Conservation (phyloP, 768 basidiomycete genomes). For the Lentinula sp. region DNA sequence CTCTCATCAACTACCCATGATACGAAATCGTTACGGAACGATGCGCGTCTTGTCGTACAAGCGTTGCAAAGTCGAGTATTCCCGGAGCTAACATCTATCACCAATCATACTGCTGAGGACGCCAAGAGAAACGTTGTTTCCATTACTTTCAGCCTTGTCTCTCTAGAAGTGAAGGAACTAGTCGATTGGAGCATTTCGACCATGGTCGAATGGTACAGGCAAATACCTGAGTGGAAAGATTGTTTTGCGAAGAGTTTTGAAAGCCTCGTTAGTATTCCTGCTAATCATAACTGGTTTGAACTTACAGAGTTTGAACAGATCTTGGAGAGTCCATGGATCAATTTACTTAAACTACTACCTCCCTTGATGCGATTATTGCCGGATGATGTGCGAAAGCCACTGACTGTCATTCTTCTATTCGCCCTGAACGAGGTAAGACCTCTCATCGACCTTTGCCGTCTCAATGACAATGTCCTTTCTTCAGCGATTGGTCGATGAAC, state of each 20-base stretch:
- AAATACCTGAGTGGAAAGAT: conserved; percentile 31
- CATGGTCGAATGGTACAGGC: conserved; percentile 34
- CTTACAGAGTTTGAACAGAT: conserved; percentile 21
- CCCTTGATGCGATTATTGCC: conserved; percentile 38
- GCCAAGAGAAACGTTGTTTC: conserved; percentile 33
- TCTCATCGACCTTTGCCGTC: neutral
- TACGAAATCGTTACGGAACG: neutral
- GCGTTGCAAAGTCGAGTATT: conserved; percentile 41
- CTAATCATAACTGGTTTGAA: neutral
- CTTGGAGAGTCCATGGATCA: conserved; percentile 34
- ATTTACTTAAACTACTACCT: conserved; percentile 31
- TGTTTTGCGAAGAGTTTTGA: conserved; percentile 33
- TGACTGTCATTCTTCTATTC: conserved; percentile 37
- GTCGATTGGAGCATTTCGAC: conserved; percentile 23
- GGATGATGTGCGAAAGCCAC: conserved; percentile 36
- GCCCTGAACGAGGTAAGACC: conserved; percentile 43
- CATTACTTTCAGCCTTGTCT: conserved; percentile 36
- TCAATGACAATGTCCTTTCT: neutral
- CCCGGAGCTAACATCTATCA: conserved; percentile 39
- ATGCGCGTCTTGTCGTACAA: conserved; percentile 26
- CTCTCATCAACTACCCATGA: conserved; percentile 16
- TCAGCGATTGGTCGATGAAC: conserved; percentile 49
- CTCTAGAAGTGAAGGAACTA: conserved; percentile 16
- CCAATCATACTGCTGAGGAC: conserved; percentile 23
- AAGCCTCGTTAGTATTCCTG: conserved; percentile 30